Evolutionary conservation across 345 rosid species (phyloP), one percentile per base, ranked within the genome.

Genomic region (Ailanthus altissimus): DNA sequence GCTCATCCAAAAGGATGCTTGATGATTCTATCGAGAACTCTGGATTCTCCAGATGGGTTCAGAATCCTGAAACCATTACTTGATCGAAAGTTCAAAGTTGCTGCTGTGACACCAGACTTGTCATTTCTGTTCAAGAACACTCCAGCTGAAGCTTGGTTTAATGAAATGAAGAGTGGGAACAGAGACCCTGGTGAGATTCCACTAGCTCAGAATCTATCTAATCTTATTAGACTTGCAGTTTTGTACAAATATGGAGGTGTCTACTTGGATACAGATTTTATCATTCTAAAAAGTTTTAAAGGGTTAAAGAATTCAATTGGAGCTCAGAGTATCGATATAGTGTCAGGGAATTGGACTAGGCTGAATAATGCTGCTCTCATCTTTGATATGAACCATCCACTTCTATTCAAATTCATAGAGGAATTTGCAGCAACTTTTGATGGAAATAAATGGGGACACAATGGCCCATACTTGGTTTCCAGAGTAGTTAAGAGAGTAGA

Each of bases 391-490:
- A 85, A 82, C 3, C 98, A 93, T 71, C 93, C 90, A 0, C 90
- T 93, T 65, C 14, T 94, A 5, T 73, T 82, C 64, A 80, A 80
- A 54, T 94, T 94, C 78, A 88, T 94, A 0, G 83, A 88, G 61
- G 98, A 94, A 81, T 91, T 91, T 74, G 92, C 93, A 26, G 58
- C 81, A 7, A 91, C 90, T 23, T 94, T 93, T 63, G 89, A 93
- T 64, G 97, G 95, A 10, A 89, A 83, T 62, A 93, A 78, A 82
- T 94, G 98, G 97, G 97, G 97, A 8, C 87, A 94, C 54, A 93
- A 93, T 42, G 98, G 98, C 0, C 98, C 98, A 0, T 90, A 91
- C 61, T 60, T 94, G 85, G 91, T 93, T 20, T 90, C 90, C 8
- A 86, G 98, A 73, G 92, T 91, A 5, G 89, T 80, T 8, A 42